Evolutionary conservation across 805 yeast species (phyloP).

Genomic region (Schwanniomyces occidentalis): DNA sequence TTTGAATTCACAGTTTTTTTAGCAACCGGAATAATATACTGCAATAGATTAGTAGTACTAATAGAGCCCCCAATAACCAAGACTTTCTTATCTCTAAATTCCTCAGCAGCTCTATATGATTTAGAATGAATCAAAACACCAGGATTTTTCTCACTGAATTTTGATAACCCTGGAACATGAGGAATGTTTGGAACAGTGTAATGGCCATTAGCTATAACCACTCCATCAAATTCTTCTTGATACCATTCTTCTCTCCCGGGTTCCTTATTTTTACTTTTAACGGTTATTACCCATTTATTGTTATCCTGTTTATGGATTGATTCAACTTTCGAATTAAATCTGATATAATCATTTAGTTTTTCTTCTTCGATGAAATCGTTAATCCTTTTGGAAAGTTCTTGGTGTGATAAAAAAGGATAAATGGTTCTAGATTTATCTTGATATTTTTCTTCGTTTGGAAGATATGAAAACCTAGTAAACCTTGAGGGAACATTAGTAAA

Average conservation of each 20-base stretch:
- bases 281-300: conserved; percentile 41
- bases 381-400: conserved; percentile 31
- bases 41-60: conserved; percentile 45
- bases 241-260: conserved; percentile 38
- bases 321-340: conserved; percentile 43
- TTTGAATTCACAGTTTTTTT: conserved; percentile 25
- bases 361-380: conserved; percentile 25
- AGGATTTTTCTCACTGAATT: conserved; percentile 47
- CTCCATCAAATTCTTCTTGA: conserved; percentile 54
- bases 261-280: conserved; percentile 13
- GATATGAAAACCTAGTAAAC: conserved; percentile 39
- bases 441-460: conserved; percentile 22
- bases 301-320: conserved; percentile 25
- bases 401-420: conserved; percentile 39
- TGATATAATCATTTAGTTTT: conserved; percentile 28
- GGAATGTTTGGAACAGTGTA: conserved; percentile 65
- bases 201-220: conserved; percentile 65
- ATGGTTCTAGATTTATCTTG: conserved; percentile 23
- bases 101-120: conserved; percentile 48
- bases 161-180: conserved; percentile 49
- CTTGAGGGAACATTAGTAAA: conserved; percentile 44
- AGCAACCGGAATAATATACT: conserved; percentile 34
- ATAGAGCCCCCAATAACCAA: conserved; percentile 45
- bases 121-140: conserved; percentile 58
- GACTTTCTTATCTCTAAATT: conserved; percentile 42